Conservation (phyloP, 2,329 filamentous ascomycete genomes). For the Penicillium freii region DNA sequence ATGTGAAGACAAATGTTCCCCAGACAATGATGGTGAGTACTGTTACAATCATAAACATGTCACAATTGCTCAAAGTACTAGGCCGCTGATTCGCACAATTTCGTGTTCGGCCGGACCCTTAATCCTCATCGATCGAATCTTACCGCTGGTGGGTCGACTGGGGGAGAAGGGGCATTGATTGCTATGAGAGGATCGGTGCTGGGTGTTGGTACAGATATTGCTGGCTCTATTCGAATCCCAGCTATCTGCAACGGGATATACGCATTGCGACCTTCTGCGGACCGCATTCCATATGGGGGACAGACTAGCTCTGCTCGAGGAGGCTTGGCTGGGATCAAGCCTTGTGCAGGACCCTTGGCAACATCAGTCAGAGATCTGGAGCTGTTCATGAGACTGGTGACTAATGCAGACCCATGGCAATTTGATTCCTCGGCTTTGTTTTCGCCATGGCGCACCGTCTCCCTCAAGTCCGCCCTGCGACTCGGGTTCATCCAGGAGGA, state of each 20-base stretch:
- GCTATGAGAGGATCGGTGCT: conserved; percentile 57
- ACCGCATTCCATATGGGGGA: conserved; percentile 51
- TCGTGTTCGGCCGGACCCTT: conserved; percentile 59
- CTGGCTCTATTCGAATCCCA: conserved; percentile 45
- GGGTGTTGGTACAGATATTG: conserved; percentile 62
- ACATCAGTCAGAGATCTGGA: conserved; percentile 27
- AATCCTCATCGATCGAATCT: conserved; percentile 61
- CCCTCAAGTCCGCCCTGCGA: conserved; percentile 6
- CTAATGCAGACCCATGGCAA: conserved; percentile 20
- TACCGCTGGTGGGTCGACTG: conserved; percentile 62
- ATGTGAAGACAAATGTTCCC: conserved; percentile 68
- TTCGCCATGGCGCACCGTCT: conserved; percentile 26
- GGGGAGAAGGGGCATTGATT: conserved; percentile 63
- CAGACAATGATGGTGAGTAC: conserved; percentile 43
- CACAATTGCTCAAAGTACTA: conserved; percentile 40
- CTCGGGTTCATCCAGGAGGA: conserved; percentile 18
- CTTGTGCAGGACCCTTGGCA: conserved; percentile 26
- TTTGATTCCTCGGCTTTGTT: conserved; percentile 25
- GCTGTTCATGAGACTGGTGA: conserved; percentile 22
- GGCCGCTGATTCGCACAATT: conserved; percentile 54
- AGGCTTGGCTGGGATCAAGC: conserved; percentile 19
- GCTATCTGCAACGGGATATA: conserved; percentile 51
- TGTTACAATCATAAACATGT: too few relatives aligned
- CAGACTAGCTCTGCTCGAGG: conserved; percentile 33
- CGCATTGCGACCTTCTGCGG: conserved; percentile 47